A percentile compares a stretch with the other conserved stretches of the same genome.
phyloP scores from a whole-genome alignment of 129 eudicot genomes.

The Sambucus nigra region DNA sequence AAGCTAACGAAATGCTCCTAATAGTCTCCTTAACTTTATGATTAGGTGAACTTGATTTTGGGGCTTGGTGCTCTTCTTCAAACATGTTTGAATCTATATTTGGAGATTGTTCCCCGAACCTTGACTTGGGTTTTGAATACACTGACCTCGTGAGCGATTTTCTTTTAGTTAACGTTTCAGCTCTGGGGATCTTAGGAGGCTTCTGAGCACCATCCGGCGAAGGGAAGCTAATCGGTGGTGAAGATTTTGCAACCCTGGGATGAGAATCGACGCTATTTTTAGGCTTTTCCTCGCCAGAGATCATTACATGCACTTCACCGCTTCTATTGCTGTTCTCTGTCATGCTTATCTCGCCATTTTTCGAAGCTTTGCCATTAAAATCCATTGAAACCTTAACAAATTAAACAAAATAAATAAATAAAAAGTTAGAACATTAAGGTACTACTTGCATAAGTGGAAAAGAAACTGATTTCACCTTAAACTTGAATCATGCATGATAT shows the following conservation, averaged over 20 bases:
- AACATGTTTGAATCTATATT: conserved; percentile 42
- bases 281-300: conserved; percentile 35
- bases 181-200: conserved; percentile 66
- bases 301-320: conserved; percentile 37
- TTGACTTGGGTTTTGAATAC: conserved; percentile 70
- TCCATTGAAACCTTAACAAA: conserved; percentile 51
- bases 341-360: conserved; percentile 56
- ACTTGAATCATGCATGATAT: too few relatives aligned
- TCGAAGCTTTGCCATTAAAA: conserved; percentile 33
- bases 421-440: too few relatives aligned
- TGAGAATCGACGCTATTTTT: conserved; percentile 14
- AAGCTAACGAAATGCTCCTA: conserved; percentile 16
- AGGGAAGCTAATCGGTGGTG: conserved; percentile 34
- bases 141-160: conserved; percentile 39
- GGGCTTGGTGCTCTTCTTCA: conserved; percentile 31
- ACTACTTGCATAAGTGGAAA: too few relatives aligned
- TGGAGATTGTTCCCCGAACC: conserved; percentile 73
- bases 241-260: conserved; percentile 16
- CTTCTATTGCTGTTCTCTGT: conserved; percentile 35
- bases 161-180: conserved; percentile 41
- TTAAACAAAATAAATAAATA: too few relatives aligned
- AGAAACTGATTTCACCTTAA: too few relatives aligned
- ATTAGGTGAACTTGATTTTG: conserved; percentile 38
- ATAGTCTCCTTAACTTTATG: conserved; percentile 19
- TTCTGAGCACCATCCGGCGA: conserved; percentile 41